Conservation (phyloP, 148 eudicot genomes). For the Polygonum maritimum region DNA sequence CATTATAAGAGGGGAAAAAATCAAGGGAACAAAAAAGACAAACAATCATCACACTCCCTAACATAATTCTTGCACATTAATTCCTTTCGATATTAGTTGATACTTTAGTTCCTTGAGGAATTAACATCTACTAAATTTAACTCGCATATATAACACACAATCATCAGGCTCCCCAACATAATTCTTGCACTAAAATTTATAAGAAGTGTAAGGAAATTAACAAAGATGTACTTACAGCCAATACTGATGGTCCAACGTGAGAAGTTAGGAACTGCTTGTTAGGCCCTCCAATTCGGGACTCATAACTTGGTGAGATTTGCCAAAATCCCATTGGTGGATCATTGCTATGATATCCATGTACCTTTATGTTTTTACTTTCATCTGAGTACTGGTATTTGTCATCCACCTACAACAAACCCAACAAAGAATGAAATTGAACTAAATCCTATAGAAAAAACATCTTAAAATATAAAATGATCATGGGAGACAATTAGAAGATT, state of each 20-base stretch:
- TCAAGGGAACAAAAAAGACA: no score
- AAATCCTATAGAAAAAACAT: neutral
- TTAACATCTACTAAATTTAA: no score
- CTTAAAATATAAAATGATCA: neutral
- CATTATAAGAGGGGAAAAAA: no score
- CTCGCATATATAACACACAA: no score
- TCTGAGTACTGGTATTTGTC: conserved; percentile 75
- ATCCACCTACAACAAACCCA: conserved; percentile 47
- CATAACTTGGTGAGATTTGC: conserved; percentile 82
- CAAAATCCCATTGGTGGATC: conserved; percentile 53
- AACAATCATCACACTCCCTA: no score
- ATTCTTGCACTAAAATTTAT: neutral
- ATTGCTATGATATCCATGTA: conserved; percentile 67
- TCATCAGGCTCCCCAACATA: no score
- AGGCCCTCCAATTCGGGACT: conserved; percentile 72
- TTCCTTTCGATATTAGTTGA: no score
- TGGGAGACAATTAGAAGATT: no score
- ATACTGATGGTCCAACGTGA: conserved; percentile 57
- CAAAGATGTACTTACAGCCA: conserved; percentile 41
- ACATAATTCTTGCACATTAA: no score
- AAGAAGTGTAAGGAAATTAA: neutral
- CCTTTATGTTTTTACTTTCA: conserved; percentile 51
- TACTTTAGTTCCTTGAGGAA: no score
- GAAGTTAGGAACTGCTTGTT: conserved; percentile 73
- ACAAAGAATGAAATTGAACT: neutral